phyloP scores from a whole-genome alignment of 352 stramenopile genomes.

The Phytophthora uliginosa region DNA sequence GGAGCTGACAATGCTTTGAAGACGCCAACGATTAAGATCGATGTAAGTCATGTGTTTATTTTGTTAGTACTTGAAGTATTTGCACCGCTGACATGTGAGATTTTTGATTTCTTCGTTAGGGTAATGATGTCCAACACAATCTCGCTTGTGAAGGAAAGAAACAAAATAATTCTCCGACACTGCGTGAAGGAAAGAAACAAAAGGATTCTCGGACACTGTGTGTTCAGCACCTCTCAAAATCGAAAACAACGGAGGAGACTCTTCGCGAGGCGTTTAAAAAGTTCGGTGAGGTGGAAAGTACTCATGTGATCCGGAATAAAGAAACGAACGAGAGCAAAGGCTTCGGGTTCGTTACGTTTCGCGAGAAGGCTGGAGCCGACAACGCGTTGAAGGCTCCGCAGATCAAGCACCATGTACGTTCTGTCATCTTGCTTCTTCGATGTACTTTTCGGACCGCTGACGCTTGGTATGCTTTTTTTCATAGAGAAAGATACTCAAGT shows the following conservation, averaged over 20 bases:
- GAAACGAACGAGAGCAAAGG: not conserved
- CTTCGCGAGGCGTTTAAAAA: not conserved
- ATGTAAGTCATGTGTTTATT: slow-evolving; percentile 50
- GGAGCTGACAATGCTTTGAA: slow-evolving; percentile 57
- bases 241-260: not conserved
- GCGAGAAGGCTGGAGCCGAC: not conserved
- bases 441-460: too few relatives aligned
- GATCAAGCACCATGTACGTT: not conserved
- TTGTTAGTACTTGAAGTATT: not conserved
- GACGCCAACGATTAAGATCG: slow-evolving; percentile 71
- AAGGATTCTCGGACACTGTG: not conserved
- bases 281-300: not conserved
- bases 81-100: not conserved
- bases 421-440: not conserved
- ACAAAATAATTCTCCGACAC: not conserved
- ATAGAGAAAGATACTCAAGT: not conserved
- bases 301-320: not conserved
- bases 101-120: not conserved
- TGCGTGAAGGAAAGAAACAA: not conserved
- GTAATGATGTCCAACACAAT: not conserved
- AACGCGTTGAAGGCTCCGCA: not conserved
- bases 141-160: not conserved
- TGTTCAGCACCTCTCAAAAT: not conserved
- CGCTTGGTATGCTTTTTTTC: not conserved
- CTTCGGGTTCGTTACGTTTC: not conserved